Conservation (phyloP, 768 basidiomycete genomes). For the Suillus clintonianus region DNA sequence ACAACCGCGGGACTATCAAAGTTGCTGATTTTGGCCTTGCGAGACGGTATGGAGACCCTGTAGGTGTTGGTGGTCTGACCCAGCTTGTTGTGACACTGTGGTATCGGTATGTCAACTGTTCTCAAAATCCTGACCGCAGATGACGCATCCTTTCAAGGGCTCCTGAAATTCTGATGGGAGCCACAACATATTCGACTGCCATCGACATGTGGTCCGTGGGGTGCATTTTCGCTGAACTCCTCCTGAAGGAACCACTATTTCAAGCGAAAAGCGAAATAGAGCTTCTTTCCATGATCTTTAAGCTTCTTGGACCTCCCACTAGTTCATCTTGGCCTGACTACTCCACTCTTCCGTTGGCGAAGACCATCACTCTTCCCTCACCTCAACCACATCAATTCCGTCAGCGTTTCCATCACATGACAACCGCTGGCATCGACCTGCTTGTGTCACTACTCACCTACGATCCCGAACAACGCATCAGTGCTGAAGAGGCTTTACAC, state of each 20-base stretch:
- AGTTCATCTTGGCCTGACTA: conserved; percentile 86
- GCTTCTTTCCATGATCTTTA: conserved; percentile 91
- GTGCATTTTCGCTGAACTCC: conserved; percentile 96
- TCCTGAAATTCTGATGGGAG: conserved; percentile 93
- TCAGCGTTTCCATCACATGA: conserved; percentile 84
- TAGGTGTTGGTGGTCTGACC: conserved; percentile 95
- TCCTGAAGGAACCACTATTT: conserved; percentile 95
- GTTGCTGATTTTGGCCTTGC: conserved; percentile 99
- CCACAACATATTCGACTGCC: conserved; percentile 90
- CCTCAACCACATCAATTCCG: conserved; percentile 77
- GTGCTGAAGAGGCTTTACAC: conserved; percentile 85
- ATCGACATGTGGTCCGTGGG: conserved; percentile 99
- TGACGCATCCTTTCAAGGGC: conserved; percentile 52
- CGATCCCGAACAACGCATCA: conserved; percentile 84
- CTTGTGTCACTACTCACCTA: conserved; percentile 82
- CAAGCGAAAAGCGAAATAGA: conserved; percentile 96
- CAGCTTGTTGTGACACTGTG: conserved; percentile 98
- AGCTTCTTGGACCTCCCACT: conserved; percentile 92
- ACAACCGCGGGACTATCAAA: conserved; percentile 97
- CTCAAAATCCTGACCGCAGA: conserved; percentile 14
- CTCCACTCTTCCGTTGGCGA: conserved; percentile 73
- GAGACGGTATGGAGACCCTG: conserved; percentile 92
- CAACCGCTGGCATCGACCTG: conserved; percentile 82
- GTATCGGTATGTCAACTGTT: conserved; percentile 76
- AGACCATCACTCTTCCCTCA: conserved; percentile 73